Evolutionary conservation across 805 yeast genomes (phyloP).

Genomic region (Metschnikowia arizonensis): DNA sequence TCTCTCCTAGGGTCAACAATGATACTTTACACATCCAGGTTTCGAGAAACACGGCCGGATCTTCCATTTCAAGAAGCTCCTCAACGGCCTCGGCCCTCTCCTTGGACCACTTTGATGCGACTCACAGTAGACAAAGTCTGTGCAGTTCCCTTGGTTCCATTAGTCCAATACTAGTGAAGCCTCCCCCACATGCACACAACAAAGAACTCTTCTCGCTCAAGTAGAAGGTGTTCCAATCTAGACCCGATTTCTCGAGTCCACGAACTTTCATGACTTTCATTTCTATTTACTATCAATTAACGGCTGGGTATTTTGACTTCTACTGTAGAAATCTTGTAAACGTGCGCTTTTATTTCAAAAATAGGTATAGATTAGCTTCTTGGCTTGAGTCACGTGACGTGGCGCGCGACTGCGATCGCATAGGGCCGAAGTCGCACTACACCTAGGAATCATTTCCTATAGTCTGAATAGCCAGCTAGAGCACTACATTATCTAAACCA

Average conservation of each 20-base stretch:
- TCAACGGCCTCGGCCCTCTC: conserved; percentile 17
- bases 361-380: too few relatives aligned
- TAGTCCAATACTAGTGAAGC: conserved; percentile 11
- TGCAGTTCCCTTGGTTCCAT: conserved; percentile 17
- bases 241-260: neutral
- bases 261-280: conserved; percentile 1
- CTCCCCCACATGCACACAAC: neutral
- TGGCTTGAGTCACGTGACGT: too few relatives aligned
- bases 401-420: too few relatives aligned
- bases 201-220: neutral
- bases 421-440: conserved; percentile 3
- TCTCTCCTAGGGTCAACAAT: conserved; percentile 4
- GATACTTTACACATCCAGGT: neutral
- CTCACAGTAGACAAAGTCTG: conserved; percentile 23
- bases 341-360: too few relatives aligned
- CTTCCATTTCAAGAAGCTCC: conserved; percentile 16
- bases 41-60: conserved; percentile 1
- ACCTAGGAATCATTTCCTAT: neutral
- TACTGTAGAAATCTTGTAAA: neutral
- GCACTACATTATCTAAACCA: too few relatives aligned
- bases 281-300: conserved; percentile 3
- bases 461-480: too few relatives aligned
- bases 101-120: conserved; percentile 12
- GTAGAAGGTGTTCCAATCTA: neutral
- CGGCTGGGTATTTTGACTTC: conserved; percentile 2